Base-by-base conservation (phyloP, 78 protist genomes). In the Emiliania huxleyi region DNA sequence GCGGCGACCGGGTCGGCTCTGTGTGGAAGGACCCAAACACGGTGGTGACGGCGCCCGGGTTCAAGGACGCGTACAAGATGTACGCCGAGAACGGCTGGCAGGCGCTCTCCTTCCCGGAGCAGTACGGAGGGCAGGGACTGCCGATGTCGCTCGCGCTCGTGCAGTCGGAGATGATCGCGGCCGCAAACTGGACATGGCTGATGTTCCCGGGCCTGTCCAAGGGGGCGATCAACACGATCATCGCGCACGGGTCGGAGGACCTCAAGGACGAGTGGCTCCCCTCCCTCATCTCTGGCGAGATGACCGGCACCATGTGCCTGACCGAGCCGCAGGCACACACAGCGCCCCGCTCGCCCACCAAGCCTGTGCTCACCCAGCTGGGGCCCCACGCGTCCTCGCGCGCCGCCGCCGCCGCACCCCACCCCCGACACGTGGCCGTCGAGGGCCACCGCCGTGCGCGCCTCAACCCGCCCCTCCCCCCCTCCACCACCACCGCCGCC, bases 61-160 rank as follows among this genome's bases (percentile, higher is more conserved):
- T 89, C 93, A 94, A 94, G 90, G 96, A 90, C 81, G 96, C 96
- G 45, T 94, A 87, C 90, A 56, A 92, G 33, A 37, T 22, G 71
- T 92, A 40, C 49, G 45, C 2, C 42, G 96, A 91, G 93, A 92
- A 90, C 84, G 94, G 94, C 18, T 94, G 96, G 96, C 91, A 84
- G 52, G 96, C 93, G 19, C 77, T 94, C 40, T 1, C 62, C 62
- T 45, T 33, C 90, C 94, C 96, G 42, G 93, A 91, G 89, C 43
- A 87, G 94, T 94, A 79, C 62, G 96, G 94, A 52, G 96, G 96
- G 26, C 94, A 91, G 91, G 94, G 94, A 42, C 85, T 94, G 49
- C 96, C 96, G n/a, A 15, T 8, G 35, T 92, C 94, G 21, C 81
- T 92, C 44, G 49, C 48, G 37, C 40, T 90, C 45, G 0, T 92